Base-by-base conservation (phyloP, 2,329 filamentous ascomycete genomes). In the Botrytis fragariae region DNA sequence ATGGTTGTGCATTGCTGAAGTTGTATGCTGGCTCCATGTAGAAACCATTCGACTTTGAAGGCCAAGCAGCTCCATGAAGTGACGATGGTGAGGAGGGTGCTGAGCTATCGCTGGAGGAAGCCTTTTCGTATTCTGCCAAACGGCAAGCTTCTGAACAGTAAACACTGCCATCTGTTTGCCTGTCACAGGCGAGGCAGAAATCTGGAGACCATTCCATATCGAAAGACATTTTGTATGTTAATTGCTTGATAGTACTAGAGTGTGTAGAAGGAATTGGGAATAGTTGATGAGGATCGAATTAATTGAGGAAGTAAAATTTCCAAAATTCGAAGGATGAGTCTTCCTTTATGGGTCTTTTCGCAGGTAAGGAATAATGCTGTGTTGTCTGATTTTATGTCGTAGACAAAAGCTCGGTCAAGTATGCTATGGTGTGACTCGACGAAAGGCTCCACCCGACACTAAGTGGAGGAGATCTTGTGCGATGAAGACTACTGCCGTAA, bases 121-220 rank as follows among this genome's bases (percentile, higher is more conserved):
- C 90, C 83, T 90, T 91, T 83, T 97, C 94, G 79, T 95, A 90
- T 84, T 97, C 95, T 77, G 93, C 92, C 62, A 98, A 87, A 77
- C 94, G 90, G 87, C 95, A 98, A 44, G 93, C 89, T 84, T 98
- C 94, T 64, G 94, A 97, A 87, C 95, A 98, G 87, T 97, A 97
- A 77, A 93, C 90, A 75, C 91, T 91, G 73, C 90, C 90, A 77
- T 93, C 89, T 74, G 92, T 94, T 84, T 97, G 93, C 84, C 92
- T 92, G 85, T 98, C 95, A 86, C 95, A 98, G 85, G 92, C 91
- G 79, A 98, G 90, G 87, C 95, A 98, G 88, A 94, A 97, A 84
- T 97, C 92, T 83, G 92, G 93, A 79, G 93, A 93, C 94, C 95
- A 97, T 71, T 82, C 81, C 78, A 81, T 81, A 75, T 81, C 77